Evolutionary conservation across 805 yeast species (phyloP).

Genomic region (Suhomyces vadensis): DNA sequence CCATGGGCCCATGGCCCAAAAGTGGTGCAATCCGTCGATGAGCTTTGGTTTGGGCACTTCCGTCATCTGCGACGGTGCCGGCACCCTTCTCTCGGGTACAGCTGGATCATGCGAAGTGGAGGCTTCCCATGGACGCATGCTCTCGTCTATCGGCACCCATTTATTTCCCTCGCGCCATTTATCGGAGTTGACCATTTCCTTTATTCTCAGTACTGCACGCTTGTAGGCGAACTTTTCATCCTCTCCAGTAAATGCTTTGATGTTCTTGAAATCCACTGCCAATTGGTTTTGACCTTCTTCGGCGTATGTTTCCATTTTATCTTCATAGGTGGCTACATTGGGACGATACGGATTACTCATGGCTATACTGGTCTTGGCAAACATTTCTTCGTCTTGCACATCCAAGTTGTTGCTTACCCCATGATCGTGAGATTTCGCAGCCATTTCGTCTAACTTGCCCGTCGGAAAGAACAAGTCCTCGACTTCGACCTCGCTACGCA

Average conservation of each 20-base stretch:
- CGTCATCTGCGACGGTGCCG: too few relatives aligned
- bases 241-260: conserved; percentile 68
- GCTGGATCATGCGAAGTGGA: too few relatives aligned
- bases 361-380: conserved; percentile 60
- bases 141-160: conserved; percentile 57
- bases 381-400: conserved; percentile 71
- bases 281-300: conserved; percentile 6
- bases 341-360: conserved; percentile 68
- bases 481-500: conserved; percentile 51
- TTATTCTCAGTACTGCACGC: conserved; percentile 66
- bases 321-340: conserved; percentile 62
- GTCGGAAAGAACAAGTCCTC: conserved; percentile 67
- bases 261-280: conserved; percentile 45
- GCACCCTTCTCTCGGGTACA: too few relatives aligned
- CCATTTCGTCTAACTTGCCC: conserved; percentile 18
- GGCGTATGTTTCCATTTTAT: conserved; percentile 32
- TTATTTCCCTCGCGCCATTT: conserved; percentile 48
- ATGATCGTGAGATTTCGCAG: background rate
- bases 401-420: conserved; percentile 27
- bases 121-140: conserved; percentile 61
- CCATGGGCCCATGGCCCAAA: conserved; percentile 74
- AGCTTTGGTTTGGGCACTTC: background rate
- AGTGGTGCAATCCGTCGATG: conserved; percentile 46
- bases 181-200: conserved; percentile 56
- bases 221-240: conserved; percentile 75